phyloP scores from a whole-genome alignment of 1,284 basidiomycete species.

The Malassezia equina region DNA sequence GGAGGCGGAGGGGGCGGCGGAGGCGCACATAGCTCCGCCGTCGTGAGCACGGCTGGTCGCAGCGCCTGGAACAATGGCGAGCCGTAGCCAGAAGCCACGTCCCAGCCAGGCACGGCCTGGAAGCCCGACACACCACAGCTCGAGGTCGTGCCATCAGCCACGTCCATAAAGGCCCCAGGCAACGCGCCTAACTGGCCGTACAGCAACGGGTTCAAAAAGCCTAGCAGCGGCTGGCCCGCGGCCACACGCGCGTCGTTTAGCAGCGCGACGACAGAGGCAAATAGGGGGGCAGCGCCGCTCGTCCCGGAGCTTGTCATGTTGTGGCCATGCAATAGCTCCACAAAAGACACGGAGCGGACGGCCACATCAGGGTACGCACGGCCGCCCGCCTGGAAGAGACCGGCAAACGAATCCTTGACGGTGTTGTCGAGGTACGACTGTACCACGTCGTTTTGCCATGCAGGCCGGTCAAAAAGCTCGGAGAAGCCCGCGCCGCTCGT shows the following conservation, averaged over 20 bases:
- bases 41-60: neutral
- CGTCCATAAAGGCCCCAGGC: neutral
- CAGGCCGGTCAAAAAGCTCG: slow-evolving; percentile 57
- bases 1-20: neutral
- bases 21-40: neutral
- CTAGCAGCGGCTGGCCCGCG: neutral
- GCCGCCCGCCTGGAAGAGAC: slow-evolving; percentile 55
- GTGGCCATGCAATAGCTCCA: neutral
- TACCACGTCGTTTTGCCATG: slow-evolving; percentile 56
- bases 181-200: neutral
- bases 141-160: neutral
- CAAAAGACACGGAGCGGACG: neutral
- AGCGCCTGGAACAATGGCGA: neutral
- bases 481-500: slow-evolving; percentile 62
- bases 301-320: neutral
- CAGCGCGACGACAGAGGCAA: slow-evolving; percentile 1
- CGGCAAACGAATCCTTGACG: slow-evolving; percentile 50
- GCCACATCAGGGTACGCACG: slow-evolving; percentile 62
- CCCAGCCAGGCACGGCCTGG: slow-evolving; percentile 3
- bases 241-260: slow-evolving; percentile 10
- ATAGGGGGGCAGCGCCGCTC: slow-evolving; percentile 1
- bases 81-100: slow-evolving; percentile 6
- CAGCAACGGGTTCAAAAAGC: slow-evolving; percentile 10
- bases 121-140: slow-evolving; percentile 6
- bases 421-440: slow-evolving; percentile 53